Evolutionary conservation across 371 early-diverging fungal species (phyloP).

Genomic region (Rhizopus arrhizus): DNA sequence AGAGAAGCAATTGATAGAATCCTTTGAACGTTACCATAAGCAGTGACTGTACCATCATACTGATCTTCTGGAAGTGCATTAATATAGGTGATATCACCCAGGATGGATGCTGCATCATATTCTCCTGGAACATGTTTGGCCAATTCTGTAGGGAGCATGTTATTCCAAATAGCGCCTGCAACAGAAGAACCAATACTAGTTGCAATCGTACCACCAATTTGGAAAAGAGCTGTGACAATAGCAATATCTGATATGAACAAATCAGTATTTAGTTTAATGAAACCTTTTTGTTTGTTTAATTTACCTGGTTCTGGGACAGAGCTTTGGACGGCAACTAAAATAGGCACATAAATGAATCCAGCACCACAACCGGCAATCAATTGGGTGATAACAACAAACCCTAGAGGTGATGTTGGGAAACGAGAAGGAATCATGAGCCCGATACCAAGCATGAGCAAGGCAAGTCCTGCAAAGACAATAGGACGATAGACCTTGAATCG

Average conservation of each 20-base stretch:
- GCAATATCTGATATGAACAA: conserved; percentile 30
- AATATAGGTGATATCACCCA: conserved; percentile 33
- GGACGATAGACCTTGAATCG: conserved; percentile 45
- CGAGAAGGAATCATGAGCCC: conserved; percentile 53
- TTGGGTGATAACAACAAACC: conserved; percentile 41
- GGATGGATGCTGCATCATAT: conserved; percentile 26
- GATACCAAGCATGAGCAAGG: conserved; percentile 49
- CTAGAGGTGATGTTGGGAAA: conserved; percentile 29
- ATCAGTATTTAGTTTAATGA: not conserved
- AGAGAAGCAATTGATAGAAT: conserved; percentile 33
- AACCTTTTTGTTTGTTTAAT: too few species aligned
- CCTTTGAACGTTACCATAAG: conserved; percentile 41
- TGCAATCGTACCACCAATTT: conserved; percentile 41
- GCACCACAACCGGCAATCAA: conserved; percentile 44
- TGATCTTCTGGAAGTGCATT: conserved; percentile 31
- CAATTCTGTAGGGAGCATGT: conserved; percentile 35
- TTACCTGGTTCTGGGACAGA: conserved; percentile 42
- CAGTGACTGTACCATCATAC: conserved; percentile 26
- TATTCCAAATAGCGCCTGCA: conserved; percentile 46
- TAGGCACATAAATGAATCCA: conserved; percentile 39
- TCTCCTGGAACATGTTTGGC: conserved; percentile 42
- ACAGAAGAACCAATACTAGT: conserved; percentile 40
- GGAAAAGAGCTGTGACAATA: conserved; percentile 39
- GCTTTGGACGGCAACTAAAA: conserved; percentile 43
- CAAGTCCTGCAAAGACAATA: conserved; percentile 63